phyloP scores from a whole-genome alignment of 23 red algal genomes.

The Chondrus crispus region DNA sequence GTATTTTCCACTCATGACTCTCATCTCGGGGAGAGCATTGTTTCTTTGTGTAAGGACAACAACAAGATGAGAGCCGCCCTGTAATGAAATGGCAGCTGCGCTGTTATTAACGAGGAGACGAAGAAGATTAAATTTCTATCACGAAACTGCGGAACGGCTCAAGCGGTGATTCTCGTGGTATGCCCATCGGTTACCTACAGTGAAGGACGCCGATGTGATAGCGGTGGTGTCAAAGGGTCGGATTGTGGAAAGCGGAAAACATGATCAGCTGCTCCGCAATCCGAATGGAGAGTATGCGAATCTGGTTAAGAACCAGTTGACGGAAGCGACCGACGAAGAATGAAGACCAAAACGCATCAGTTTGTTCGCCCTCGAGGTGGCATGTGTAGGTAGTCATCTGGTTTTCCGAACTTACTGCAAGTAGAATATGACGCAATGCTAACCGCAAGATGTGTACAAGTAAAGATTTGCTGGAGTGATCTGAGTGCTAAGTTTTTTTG shows the following conservation, averaged over 20 bases:
- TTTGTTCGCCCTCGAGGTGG: too few species aligned
- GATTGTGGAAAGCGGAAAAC: conserved; percentile 80
- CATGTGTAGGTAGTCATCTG: too few species aligned
- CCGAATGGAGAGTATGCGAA: conserved; percentile 59
- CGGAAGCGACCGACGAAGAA: conserved; percentile 13
- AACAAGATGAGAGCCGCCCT: background rate
- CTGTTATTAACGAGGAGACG: conserved; percentile 62
- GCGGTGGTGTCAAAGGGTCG: conserved; percentile 72
- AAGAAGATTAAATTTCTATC: conserved; percentile 93
- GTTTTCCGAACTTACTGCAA: too few species aligned
- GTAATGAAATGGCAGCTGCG: conserved; percentile 63
- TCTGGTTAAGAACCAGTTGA: conserved; percentile 62
- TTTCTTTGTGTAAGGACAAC: background rate
- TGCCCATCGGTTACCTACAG: conserved; percentile 92
- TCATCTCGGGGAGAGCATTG: conserved; percentile 60
- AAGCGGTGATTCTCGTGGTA: conserved; percentile 61
- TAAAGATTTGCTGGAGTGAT: too few species aligned
- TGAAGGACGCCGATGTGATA: conserved; percentile 77
- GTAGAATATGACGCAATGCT: too few species aligned
- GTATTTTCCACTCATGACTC: conserved; percentile 96
- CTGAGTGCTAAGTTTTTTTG: too few species aligned
- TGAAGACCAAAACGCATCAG: too few species aligned
- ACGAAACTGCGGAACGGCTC: conserved; percentile 38
- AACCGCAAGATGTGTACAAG: too few species aligned
- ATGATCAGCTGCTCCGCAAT: conserved; percentile 67